Base-by-base conservation (phyloP, 441 rosid species). In the Corymbia citriodora region DNA sequence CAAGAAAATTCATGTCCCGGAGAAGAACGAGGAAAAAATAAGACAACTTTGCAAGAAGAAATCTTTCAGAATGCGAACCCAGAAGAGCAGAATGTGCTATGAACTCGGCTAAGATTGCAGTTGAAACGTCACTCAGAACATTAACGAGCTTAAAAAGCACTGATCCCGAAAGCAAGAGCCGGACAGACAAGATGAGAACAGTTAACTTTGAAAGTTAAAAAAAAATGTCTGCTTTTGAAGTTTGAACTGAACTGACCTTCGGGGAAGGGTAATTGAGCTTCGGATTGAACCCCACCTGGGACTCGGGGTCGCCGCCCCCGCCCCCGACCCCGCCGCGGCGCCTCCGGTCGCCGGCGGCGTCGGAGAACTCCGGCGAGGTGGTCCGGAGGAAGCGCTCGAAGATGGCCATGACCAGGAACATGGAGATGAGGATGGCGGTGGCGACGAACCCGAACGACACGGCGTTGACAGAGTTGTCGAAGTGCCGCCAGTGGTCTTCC, bases 401-500 rank as follows among this genome's bases (percentile, higher is more conserved):
- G 92, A 98, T 96, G 68, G 99, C 99, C 99, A 98, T 97, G 88
- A 96, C 95, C 88, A 98, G 94, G 95, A 98, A 98, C 99, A 98
- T 97, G 31, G 97, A 97, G 93, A 98, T 97, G 94, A 98, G 98
- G 91, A 98, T 95, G 89, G 99, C 99, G 57, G 99, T 97, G 87
- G 99, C 99, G 11, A 98, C 99, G 88, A 96, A 98, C 14, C 99
- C 99, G 93, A 98, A 97, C 23, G 99, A 98, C 83, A 98, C 99
- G 0, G 99, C 99, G 91, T 95, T 96, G 61, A 96, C 98, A 23
- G 99, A 96, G 93, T 96, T 95, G 87, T 96, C 99, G 59, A 94
- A 96, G 86, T 94, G 93, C 87, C 93, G 95, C 97, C 96, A 96
- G 54, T 94, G 96, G 63, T 94, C 97, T 52, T 93, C 96, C 91